These are phyloP conservation scores for Sclerotinia subarctica DNA, from an alignment of 2,329 filamentous ascomycete species.

Conservation along the genomic window DNA sequence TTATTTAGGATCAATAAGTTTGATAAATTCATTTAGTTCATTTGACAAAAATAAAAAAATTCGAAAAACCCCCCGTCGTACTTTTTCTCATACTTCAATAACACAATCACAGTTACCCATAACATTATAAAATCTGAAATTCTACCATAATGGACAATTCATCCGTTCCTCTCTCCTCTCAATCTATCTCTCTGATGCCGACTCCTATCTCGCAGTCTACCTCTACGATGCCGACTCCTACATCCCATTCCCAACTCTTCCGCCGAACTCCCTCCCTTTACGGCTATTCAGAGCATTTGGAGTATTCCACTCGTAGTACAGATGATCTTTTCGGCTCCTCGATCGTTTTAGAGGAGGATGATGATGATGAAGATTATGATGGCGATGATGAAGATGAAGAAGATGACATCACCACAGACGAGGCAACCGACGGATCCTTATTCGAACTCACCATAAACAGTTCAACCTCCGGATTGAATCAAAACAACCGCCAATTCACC, in stretches of 20 bases:
- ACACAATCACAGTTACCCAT: background rate
- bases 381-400: too few relatives aligned
- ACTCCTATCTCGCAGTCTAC: background rate
- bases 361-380: too few relatives aligned
- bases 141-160: background rate
- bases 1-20: background rate
- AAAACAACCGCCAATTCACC: too few relatives aligned
- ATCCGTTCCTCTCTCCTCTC: background rate
- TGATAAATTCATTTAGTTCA: background rate
- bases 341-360: too few relatives aligned
- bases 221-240: background rate
- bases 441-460: background rate
- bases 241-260: too few relatives aligned
- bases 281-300: background rate
- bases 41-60: too few relatives aligned
- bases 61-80: too few relatives aligned
- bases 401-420: background rate
- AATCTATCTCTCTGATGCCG: background rate
- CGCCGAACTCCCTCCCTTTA: background rate
- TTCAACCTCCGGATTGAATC: background rate
- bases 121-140: background rate
- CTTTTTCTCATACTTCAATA: background rate
- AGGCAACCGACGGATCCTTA: background rate
- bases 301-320: too few relatives aligned
- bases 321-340: too few relatives aligned